A percentile compares a stretch with the other conserved stretches of the same genome.
These are phyloP conservation scores for Mesotaenium endlicherianum DNA, from an alignment of 139 green algal genomes.

Conservation along the genomic window DNA sequence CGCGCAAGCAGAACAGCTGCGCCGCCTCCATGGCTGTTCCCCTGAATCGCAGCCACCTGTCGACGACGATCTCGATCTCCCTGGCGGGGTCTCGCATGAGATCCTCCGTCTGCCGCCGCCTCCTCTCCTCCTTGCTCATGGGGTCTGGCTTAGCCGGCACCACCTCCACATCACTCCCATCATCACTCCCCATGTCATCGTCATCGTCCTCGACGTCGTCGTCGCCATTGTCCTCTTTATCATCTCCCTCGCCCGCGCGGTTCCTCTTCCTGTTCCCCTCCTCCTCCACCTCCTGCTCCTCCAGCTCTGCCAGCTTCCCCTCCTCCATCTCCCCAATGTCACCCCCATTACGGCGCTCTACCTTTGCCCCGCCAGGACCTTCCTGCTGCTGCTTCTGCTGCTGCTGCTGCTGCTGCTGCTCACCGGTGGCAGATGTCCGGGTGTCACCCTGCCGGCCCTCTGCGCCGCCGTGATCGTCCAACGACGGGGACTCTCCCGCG, in stretches of 20 bases:
- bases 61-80: constrained; percentile 30
- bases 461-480: too few species aligned
- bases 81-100: constrained; percentile 40
- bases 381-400: too few species aligned
- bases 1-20: constrained; percentile 41
- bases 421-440: too few species aligned
- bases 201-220: constrained; percentile 21
- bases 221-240: constrained; percentile 19
- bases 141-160: background rate
- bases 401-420: too few species aligned
- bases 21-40: constrained; percentile 38
- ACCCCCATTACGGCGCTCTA: background rate
- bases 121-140: background rate
- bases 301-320: background rate
- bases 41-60: constrained; percentile 48
- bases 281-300: background rate
- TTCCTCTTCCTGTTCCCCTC: background rate
- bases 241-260: background rate
- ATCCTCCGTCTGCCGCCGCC: constrained; percentile 27
- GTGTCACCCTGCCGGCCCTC: too few species aligned
- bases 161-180: background rate
- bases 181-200: background rate
- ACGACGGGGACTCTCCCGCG: background rate
- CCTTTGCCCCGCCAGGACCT: too few species aligned
- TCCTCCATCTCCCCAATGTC: background rate